Percentiles rank a stretch among this genome's conserved stretches.
Evolutionary conservation across 2,329 filamentous ascomycete species (phyloP).

Genomic region (Pseudopithomyces maydicus): DNA sequence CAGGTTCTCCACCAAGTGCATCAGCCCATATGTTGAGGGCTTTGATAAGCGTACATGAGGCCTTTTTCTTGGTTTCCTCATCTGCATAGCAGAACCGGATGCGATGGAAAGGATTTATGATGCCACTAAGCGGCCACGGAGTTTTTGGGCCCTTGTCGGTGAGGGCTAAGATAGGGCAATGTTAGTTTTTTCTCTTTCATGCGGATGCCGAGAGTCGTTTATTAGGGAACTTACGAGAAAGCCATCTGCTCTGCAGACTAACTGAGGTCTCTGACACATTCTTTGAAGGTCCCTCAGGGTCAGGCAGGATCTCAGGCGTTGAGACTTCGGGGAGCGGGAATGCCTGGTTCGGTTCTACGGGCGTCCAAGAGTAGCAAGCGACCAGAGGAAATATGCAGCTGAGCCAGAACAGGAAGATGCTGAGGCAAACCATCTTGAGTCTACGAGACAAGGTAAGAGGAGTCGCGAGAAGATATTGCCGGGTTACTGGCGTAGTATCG

Average conservation of each 20-base stretch:
- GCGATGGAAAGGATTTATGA: neutral
- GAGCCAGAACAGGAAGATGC: neutral
- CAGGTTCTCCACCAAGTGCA: neutral
- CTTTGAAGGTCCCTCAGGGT: neutral
- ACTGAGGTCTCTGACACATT: neutral
- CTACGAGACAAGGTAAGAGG: neutral
- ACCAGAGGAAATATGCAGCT: no score
- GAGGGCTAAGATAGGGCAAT: neutral
- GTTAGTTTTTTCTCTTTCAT: neutral
- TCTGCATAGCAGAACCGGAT: conserved; percentile 1
- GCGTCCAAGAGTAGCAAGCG: no score
- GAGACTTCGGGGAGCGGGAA: neutral
- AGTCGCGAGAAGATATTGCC: neutral
- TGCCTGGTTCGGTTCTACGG: no score
- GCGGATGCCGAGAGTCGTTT: neutral
- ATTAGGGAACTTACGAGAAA: neutral
- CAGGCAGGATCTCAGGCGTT: neutral
- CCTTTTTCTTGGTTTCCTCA: neutral
- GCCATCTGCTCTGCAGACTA: neutral
- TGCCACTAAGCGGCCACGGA: neutral
- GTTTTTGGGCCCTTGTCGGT: neutral
- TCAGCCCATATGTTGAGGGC: neutral
- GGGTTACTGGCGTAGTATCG: neutral
- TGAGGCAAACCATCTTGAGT: neutral
- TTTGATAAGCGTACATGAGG: neutral